Percentiles rank a stretch among this genome's conserved stretches.
Conservation (phyloP, 176 grass and related monocot species). For the Avena eriantha region DNA sequence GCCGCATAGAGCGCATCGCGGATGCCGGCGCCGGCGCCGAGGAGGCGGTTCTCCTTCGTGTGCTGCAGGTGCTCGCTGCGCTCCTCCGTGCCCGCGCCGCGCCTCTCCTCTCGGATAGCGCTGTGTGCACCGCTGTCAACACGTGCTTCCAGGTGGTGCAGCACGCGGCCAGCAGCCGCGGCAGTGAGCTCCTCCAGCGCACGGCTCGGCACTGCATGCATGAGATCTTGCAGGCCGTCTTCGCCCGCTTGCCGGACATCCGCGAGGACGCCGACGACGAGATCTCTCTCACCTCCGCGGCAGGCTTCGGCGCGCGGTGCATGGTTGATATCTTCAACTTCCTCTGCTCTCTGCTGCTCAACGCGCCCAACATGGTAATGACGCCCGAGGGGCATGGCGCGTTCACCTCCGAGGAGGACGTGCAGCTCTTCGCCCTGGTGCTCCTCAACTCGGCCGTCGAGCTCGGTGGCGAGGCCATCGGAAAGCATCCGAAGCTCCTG, state of each 20-base stretch:
- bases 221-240: conserved; percentile 82
- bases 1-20: conserved; percentile 71
- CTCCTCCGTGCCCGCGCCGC: conserved; percentile 60
- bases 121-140: conserved; percentile 82
- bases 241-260: conserved; percentile 70
- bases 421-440: conserved; percentile 87
- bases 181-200: conserved; percentile 83
- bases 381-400: conserved; percentile 59
- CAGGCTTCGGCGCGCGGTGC: conserved; percentile 78
- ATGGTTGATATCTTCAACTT: conserved; percentile 90
- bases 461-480: conserved; percentile 81
- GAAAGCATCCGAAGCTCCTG: conserved; percentile 73
- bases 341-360: conserved; percentile 82
- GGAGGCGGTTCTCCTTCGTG: conserved; percentile 84
- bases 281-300: background rate
- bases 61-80: conserved; percentile 77
- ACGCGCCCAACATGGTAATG: conserved; percentile 59
- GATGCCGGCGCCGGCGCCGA: conserved; percentile 59
- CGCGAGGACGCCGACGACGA: conserved; percentile 34
- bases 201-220: conserved; percentile 81
- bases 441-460: conserved; percentile 88
- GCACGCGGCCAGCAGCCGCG: conserved; percentile 59
- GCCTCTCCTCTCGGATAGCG: conserved; percentile 70
- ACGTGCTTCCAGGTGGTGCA: conserved; percentile 94
- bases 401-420: conserved; percentile 76